Evolutionary conservation across 306 rosid genomes (phyloP).

Genomic region (Vigna radiata): DNA sequence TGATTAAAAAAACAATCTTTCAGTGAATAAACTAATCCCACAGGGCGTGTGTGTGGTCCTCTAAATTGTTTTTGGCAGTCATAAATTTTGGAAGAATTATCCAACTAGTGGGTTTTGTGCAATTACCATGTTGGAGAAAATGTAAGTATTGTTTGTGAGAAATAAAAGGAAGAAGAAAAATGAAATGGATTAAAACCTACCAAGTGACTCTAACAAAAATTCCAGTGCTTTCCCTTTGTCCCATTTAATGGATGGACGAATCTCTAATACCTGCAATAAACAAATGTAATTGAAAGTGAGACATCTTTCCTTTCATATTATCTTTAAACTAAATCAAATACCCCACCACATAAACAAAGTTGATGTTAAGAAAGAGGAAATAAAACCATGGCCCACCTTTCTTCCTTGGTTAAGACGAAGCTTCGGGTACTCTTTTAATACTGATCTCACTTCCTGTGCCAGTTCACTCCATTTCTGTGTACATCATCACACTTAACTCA

Average conservation of each 20-base stretch:
- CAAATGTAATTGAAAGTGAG: conserved; percentile 54
- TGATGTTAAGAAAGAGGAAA: conserved; percentile 21
- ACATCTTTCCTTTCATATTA: conserved; percentile 26
- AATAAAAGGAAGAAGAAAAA: background rate
- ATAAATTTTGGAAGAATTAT: conserved; percentile 35
- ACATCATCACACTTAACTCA: background rate
- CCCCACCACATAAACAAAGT: conserved; percentile 32
- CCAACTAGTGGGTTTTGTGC: conserved; percentile 37
- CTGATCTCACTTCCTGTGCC: conserved; percentile 79
- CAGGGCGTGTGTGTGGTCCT: conserved; percentile 34
- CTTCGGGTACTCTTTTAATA: conserved; percentile 79
- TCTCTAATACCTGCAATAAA: conserved; percentile 80
- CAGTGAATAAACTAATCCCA: conserved; percentile 42
- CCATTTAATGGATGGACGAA: conserved; percentile 97
- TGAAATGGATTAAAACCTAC: conserved; percentile 57
- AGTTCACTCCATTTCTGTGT: conserved; percentile 86
- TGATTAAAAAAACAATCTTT: conserved; percentile 4
- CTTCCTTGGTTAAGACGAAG: conserved; percentile 91
- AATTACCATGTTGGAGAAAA: conserved; percentile 11
- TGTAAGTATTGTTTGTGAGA: conserved; percentile 33
- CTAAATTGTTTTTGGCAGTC: conserved; percentile 29
- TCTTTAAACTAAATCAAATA: conserved; percentile 35
- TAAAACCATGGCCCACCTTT: conserved; percentile 65
- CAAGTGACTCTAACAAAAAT: conserved; percentile 88
- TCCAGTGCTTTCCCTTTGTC: conserved; percentile 98